phyloP scores from a whole-genome alignment of 371 early-diverging fungal species.

The Dinochytrium kinnereticum region DNA sequence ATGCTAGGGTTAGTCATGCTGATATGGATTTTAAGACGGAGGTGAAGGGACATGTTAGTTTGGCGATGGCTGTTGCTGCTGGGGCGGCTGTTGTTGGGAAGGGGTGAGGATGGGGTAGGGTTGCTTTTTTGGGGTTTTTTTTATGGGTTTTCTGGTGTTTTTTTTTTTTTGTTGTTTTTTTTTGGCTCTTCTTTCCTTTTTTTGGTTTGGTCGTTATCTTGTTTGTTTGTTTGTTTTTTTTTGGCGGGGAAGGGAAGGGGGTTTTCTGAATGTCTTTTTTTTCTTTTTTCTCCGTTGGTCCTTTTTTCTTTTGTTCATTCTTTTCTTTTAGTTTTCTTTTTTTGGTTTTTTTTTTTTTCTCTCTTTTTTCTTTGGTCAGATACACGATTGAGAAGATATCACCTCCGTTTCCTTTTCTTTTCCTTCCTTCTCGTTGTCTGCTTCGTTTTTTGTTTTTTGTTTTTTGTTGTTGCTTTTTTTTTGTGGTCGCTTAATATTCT shows the following conservation, averaged over 20 bases:
- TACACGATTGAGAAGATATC: too few relatives aligned
- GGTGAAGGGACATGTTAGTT: constrained; percentile 35
- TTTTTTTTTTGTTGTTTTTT: not conserved
- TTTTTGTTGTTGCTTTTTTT: not conserved
- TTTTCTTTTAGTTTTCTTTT: not conserved
- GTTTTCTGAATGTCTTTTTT: not conserved
- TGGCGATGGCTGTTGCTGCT: not conserved
- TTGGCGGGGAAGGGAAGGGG: not conserved
- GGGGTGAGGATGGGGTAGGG: not conserved
- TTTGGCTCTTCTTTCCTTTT: not conserved
- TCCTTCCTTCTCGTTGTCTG: not conserved
- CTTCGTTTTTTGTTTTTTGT: not conserved
- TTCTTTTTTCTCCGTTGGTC: not conserved
- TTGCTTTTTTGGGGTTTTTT: not conserved
- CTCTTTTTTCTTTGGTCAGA: not conserved
- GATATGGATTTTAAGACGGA: constrained; percentile 42
- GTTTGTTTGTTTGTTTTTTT: not conserved
- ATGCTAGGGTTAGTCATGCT: constrained; percentile 46
- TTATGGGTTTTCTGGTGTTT: not conserved
- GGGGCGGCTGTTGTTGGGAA: not conserved
- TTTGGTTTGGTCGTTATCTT: not conserved
- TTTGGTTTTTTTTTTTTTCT: not conserved
- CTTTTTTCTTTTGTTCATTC: not conserved
- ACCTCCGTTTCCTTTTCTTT: not conserved
- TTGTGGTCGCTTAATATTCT: not conserved